These are phyloP conservation scores for Boletus subcaerulescens DNA, from an alignment of 768 basidiomycete genomes.

Conservation along the genomic window DNA sequence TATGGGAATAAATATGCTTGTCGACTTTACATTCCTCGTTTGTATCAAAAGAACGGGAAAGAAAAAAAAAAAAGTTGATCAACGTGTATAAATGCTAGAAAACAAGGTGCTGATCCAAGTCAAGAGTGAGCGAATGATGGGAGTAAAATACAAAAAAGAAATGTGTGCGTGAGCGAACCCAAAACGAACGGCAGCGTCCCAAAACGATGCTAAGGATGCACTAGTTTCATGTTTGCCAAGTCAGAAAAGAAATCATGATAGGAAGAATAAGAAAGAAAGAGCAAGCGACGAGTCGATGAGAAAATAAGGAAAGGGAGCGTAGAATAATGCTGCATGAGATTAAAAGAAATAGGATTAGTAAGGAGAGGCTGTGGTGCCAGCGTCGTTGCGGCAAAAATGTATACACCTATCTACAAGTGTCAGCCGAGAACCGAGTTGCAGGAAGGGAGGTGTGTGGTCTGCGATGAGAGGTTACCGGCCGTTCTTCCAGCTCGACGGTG, in stretches of 20 bases:
- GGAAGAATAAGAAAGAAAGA: neutral
- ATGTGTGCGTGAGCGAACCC: neutral
- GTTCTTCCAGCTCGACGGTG: conserved; percentile 64
- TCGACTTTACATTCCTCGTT: conserved; percentile 12
- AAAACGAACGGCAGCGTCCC: conserved; percentile 10
- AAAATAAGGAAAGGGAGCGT: conserved; percentile 10
- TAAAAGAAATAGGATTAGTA: conserved; percentile 5
- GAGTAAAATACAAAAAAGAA: neutral
- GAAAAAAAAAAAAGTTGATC: neutral
- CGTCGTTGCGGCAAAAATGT: neutral
- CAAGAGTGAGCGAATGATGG: neutral
- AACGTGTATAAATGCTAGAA: neutral
- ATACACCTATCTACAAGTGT: neutral
- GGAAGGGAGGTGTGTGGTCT: neutral
- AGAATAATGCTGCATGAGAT: conserved; percentile 8
- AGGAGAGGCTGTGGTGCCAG: conserved; percentile 6
- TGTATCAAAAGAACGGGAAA: neutral
- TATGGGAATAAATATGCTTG: neutral
- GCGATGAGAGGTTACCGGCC: conserved; percentile 8
- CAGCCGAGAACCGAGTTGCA: neutral
- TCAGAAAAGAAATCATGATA: neutral
- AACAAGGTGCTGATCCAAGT: neutral
- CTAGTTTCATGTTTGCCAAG: neutral
- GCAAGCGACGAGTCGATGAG: conserved; percentile 4
- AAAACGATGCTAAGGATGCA: conserved; percentile 13